Conservation (phyloP, 352 stramenopile species). For the Pythium periplocum region DNA sequence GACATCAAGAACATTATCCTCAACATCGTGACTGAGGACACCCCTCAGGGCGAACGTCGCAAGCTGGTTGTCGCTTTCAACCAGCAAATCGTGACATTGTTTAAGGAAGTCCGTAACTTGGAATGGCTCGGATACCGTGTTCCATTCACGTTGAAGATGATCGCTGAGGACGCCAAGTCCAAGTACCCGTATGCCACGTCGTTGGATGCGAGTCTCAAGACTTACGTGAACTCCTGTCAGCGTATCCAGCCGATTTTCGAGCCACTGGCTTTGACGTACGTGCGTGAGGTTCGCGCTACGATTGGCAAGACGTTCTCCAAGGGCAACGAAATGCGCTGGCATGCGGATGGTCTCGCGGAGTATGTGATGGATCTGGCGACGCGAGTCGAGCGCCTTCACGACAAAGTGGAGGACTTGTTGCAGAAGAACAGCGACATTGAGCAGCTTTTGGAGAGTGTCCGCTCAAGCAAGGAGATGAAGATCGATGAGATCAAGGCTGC, state of each 20-base stretch:
- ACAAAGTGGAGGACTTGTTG: constrained; percentile 97
- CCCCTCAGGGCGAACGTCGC: constrained; percentile 56
- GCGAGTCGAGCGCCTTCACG: constrained; percentile 95
- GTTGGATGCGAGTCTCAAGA: constrained; percentile 94
- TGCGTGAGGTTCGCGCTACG: constrained; percentile 75
- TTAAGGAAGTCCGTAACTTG: constrained; percentile 98
- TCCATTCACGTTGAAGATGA: constrained; percentile 93
- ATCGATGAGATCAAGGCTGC: constrained; percentile 41
- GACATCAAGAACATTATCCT: constrained; percentile 90
- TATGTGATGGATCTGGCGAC: constrained; percentile 87
- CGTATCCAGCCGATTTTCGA: constrained; percentile 85
- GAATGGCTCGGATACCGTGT: constrained; percentile 98
- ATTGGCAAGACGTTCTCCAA: constrained; percentile 89
- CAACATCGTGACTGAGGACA: constrained; percentile 86
- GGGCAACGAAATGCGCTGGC: constrained; percentile 86
- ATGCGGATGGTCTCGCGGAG: constrained; percentile 80
- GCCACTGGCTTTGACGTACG: constrained; percentile 60
- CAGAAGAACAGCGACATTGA: constrained; percentile 92
- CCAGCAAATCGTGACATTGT: constrained; percentile 96
- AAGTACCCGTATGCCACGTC: constrained; percentile 98
- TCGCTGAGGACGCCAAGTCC: constrained; percentile 95
- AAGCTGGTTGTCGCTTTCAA: constrained; percentile 93
- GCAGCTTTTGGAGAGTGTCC: constrained; percentile 79
- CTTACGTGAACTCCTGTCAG: constrained; percentile 83
- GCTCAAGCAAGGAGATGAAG: constrained; percentile 49